These are phyloP conservation scores for Musa beccarii DNA, from an alignment of 176 grass and related monocot genomes.

Conservation along the genomic window DNA sequence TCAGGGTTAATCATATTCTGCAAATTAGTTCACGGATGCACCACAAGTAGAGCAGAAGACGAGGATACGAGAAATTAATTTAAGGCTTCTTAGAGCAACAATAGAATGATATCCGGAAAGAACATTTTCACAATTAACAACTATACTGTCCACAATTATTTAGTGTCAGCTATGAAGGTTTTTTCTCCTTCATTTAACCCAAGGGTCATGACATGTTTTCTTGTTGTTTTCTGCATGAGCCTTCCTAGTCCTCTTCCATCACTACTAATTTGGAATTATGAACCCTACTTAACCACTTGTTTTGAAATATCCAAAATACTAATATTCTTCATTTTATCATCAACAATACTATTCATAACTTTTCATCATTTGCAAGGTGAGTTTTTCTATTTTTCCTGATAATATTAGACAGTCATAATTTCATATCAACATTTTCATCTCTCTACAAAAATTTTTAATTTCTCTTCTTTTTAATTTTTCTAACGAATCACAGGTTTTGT, in stretches of 20 bases:
- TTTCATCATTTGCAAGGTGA: too few relatives aligned
- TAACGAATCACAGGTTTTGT: background rate
- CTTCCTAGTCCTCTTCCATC: background rate
- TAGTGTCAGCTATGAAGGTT: background rate
- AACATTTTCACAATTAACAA: background rate
- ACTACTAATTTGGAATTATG: background rate
- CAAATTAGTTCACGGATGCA: background rate
- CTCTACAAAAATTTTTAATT: background rate
- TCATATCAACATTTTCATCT: background rate
- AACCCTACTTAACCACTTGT: background rate
- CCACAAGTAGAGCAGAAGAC: background rate
- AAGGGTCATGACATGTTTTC: background rate
- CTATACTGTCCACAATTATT: background rate
- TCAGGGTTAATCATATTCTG: background rate
- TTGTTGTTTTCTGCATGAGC: background rate
- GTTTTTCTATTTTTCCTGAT: too few relatives aligned
- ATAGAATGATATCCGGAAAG: background rate
- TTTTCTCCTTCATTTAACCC: background rate
- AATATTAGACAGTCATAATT: too few relatives aligned
- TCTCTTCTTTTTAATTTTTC: background rate
- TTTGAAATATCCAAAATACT: background rate
- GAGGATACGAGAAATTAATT: background rate
- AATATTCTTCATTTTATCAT: too few relatives aligned
- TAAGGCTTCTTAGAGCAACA: background rate
- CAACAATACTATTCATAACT: too few relatives aligned